phyloP scores from a whole-genome alignment of 2,329 filamentous ascomycete genomes.

The Pleoardoris graminearum region DNA sequence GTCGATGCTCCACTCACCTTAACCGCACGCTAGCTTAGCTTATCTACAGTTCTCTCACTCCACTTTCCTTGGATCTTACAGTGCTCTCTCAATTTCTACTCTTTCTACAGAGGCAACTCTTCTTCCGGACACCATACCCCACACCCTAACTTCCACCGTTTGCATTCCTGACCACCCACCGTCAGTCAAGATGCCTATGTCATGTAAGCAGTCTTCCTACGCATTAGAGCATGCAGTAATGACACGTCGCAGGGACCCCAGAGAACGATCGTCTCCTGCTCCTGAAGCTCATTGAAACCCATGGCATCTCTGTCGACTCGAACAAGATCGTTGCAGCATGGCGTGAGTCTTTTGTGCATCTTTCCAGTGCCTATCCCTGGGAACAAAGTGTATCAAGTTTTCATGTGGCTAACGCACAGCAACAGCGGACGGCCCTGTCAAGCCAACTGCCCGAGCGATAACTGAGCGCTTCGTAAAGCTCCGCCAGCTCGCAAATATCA shows the following conservation, averaged over 20 bases:
- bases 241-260: constrained; percentile 20
- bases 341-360: constrained; percentile 20
- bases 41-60: not conserved
- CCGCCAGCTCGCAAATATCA: constrained; percentile 9
- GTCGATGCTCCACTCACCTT: not conserved
- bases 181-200: constrained; percentile 2
- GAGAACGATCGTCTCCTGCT: constrained; percentile 25
- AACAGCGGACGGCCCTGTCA: constrained; percentile 14
- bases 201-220: not conserved
- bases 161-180: not conserved
- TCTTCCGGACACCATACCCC: not conserved
- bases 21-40: not conserved
- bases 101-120: not conserved
- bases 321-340: constrained; percentile 19
- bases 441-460: constrained; percentile 20
- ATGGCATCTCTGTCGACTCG: constrained; percentile 17
- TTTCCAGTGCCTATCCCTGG: not conserved
- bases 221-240: not conserved
- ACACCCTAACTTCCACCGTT: not conserved
- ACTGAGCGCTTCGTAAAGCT: constrained; percentile 23
- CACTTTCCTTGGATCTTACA: not conserved
- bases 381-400: not conserved
- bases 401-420: not conserved
- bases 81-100: not conserved
- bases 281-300: constrained; percentile 23